A percentile compares a stretch with the other conserved stretches of the same genome.
These are phyloP conservation scores for Colletotrichum sp. DNA, from an alignment of 2,329 filamentous ascomycete genomes.

Conservation along the genomic window DNA sequence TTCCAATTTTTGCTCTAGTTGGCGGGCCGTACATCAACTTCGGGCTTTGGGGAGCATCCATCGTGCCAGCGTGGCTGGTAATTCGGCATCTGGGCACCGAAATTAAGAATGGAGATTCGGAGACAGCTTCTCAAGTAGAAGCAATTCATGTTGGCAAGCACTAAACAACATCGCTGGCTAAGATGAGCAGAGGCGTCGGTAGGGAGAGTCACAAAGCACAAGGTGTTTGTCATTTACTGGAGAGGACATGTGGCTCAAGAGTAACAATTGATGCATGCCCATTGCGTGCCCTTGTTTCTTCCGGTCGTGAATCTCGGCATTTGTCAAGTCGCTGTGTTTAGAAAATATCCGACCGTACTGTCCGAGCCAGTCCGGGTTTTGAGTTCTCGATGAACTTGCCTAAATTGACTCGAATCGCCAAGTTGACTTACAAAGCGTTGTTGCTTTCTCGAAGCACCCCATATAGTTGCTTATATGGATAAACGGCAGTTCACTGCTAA, in stretches of 20 bases:
- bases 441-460: neutral
- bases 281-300: neutral
- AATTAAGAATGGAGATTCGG: neutral
- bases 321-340: neutral
- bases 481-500: neutral
- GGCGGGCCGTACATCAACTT: conserved; percentile 73
- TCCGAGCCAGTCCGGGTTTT: neutral
- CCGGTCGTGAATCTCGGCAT: neutral
- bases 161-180: neutral
- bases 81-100: neutral
- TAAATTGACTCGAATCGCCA: neutral
- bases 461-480: neutral
- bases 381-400: neutral
- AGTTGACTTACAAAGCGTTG: neutral
- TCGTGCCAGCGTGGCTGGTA: conserved; percentile 69
- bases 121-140: neutral
- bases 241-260: neutral
- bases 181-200: neutral
- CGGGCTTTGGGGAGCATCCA: conserved; percentile 64
- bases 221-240: neutral
- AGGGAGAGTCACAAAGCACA: neutral
- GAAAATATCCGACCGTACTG: neutral
- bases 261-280: neutral
- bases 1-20: conserved; percentile 65
- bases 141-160: neutral